Conservation (phyloP, 2,329 filamentous ascomycete genomes). For the Sclerotinia nivalis region DNA sequence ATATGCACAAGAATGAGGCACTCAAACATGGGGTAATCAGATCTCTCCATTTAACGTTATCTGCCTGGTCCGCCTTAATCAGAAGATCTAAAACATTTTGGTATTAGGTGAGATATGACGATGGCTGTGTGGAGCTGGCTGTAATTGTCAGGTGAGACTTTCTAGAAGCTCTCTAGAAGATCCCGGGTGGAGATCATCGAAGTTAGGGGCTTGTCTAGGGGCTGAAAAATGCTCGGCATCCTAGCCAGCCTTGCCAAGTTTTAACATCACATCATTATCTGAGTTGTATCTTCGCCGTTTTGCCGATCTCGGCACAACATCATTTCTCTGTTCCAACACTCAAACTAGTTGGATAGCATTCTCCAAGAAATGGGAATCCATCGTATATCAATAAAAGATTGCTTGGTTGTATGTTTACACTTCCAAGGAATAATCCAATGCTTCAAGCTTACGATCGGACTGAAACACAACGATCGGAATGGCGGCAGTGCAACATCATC, state of each 20-base stretch:
- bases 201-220: slow-evolving; percentile 2
- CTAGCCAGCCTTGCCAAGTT: slow-evolving; percentile 3
- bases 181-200: neutral
- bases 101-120: neutral
- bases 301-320: neutral
- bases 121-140: slow-evolving; percentile 5
- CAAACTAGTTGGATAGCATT: no score
- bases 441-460: neutral
- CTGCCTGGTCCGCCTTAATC: neutral
- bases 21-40: neutral
- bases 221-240: neutral
- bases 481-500: neutral
- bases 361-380: neutral
- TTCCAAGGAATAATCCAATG: neutral
- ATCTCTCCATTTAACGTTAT: slow-evolving; percentile 1
- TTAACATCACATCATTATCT: neutral
- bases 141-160: slow-evolving; percentile 14
- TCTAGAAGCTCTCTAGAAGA: slow-evolving; percentile 25
- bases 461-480: neutral
- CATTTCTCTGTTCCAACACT: no score
- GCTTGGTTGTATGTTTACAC: neutral
- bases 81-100: neutral
- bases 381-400: neutral
- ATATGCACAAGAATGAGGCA: neutral
- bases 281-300: neutral